These are phyloP conservation scores for Drechmeria coniospora DNA, from an alignment of 2,329 filamentous ascomycete genomes.

Conservation along the genomic window DNA sequence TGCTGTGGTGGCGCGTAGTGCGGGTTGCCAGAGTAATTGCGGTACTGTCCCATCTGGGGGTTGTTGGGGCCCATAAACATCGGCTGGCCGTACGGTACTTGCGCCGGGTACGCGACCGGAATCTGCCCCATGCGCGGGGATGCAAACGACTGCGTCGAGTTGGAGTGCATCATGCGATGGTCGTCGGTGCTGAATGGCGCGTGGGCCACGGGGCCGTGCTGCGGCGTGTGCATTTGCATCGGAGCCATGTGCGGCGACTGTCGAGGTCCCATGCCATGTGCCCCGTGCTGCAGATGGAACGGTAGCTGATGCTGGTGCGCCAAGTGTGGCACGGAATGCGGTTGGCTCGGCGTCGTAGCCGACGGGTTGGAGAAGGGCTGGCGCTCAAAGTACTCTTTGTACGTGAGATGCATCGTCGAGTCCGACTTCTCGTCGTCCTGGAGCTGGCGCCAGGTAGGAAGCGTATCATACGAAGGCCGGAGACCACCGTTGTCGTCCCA, in stretches of 20 bases:
- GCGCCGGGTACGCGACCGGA: constrained; percentile 54
- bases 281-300: constrained; percentile 63
- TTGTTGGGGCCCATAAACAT: constrained; percentile 56
- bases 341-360: constrained; percentile 51
- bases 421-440: constrained; percentile 56
- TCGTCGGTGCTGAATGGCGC: constrained; percentile 62
- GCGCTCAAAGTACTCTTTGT: constrained; percentile 66
- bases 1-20: constrained; percentile 60
- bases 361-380: constrained; percentile 39
- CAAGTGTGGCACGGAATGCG: constrained; percentile 56
- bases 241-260: constrained; percentile 62
- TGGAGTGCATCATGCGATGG: constrained; percentile 78
- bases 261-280: constrained; percentile 49
- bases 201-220: constrained; percentile 51
- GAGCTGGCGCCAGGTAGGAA: constrained; percentile 66
- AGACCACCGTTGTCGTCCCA: constrained; percentile 71
- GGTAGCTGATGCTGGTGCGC: constrained; percentile 75
- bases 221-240: constrained; percentile 61
- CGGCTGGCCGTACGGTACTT: constrained; percentile 56
- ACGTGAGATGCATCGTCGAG: constrained; percentile 50
- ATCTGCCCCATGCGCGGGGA: constrained; percentile 65
- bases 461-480: constrained; percentile 68
- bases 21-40: constrained; percentile 52
- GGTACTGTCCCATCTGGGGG: constrained; percentile 53
- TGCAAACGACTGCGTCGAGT: constrained; percentile 69